phyloP scores from a whole-genome alignment of 2,329 filamentous ascomycete genomes.

The Scopulariopsis brevicaulis region DNA sequence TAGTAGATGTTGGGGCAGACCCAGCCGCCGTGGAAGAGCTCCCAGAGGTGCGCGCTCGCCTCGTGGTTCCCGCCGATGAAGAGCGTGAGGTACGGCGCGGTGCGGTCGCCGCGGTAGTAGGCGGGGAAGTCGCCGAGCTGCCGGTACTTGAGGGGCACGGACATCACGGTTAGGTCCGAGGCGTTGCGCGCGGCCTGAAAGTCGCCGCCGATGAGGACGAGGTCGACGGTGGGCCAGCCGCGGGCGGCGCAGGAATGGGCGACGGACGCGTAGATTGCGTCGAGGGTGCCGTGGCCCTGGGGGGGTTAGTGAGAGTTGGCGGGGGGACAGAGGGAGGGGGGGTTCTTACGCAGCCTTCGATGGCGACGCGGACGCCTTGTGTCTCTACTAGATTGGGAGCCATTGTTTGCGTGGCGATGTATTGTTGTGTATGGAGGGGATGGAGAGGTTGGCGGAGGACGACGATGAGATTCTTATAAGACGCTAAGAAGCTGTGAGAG shows the following conservation, averaged over 20 bases:
- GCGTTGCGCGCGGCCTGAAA: conserved; percentile 87
- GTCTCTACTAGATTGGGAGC: conserved; percentile 18
- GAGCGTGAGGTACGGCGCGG: conserved; percentile 78
- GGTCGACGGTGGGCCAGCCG: conserved; percentile 71
- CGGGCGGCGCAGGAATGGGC: conserved; percentile 55
- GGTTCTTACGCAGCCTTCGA: conserved; percentile 65
- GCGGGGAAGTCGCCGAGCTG: conserved; percentile 84
- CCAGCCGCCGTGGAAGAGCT: conserved; percentile 95
- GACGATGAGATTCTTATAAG: not conserved
- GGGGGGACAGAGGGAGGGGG: not conserved
- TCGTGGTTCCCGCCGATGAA: conserved; percentile 96
- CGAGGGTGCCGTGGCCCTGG: conserved; percentile 80
- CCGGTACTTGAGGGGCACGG: conserved; percentile 80
- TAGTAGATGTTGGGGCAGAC: conserved; percentile 97
- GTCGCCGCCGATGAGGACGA: conserved; percentile 86
- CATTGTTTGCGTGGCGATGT: conserved; percentile 14
- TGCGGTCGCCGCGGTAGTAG: conserved; percentile 73
- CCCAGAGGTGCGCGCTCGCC: conserved; percentile 79
- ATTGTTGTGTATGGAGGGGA: not conserved
- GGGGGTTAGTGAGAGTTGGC: not conserved
- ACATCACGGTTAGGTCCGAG: conserved; percentile 77
- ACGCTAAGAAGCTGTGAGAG: no score
- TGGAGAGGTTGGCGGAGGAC: not conserved
- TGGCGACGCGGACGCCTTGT: conserved; percentile 58
- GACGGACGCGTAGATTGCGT: conserved; percentile 82